These are phyloP conservation scores for Rhododendron vialii DNA, from an alignment of 148 eudicot genomes.

Conservation along the genomic window DNA sequence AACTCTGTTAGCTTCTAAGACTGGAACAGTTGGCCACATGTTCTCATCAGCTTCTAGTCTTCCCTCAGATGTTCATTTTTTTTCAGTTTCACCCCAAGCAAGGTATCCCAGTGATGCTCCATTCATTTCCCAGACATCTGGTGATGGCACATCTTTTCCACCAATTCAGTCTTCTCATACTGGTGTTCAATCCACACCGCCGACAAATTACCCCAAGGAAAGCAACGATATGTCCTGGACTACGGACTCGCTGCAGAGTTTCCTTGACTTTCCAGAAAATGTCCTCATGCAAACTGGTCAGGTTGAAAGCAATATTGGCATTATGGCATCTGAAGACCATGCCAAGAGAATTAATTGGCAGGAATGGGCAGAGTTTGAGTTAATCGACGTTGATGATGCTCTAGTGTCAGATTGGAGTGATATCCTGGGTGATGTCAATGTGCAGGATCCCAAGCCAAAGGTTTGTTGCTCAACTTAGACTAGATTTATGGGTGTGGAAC, in stretches of 20 bases:
- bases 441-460: constrained; percentile 48
- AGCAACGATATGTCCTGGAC: constrained; percentile 56
- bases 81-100: constrained; percentile 33
- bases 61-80: constrained; percentile 30
- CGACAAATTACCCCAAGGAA: constrained; percentile 33
- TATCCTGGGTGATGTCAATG: constrained; percentile 44
- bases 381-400: constrained; percentile 46
- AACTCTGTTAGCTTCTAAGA: constrained; percentile 27
- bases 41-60: constrained; percentile 41
- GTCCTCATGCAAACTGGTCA: constrained; percentile 34
- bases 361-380: constrained; percentile 52
- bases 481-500: not conserved
- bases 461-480: constrained; percentile 32
- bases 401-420: constrained; percentile 64
- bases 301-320: constrained; percentile 32
- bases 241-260: constrained; percentile 44
- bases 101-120: constrained; percentile 27
- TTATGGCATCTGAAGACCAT: constrained; percentile 35
- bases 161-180: constrained; percentile 4
- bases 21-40: constrained; percentile 31
- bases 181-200: not conserved
- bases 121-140: constrained; percentile 38
- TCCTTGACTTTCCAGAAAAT: constrained; percentile 52
- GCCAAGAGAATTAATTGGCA: constrained; percentile 55
- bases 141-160: constrained; percentile 22